A percentile compares a stretch with the other conserved stretches of the same genome.
phyloP scores from a whole-genome alignment of 495 filamentous ascomycete genomes.

The Talaromyces trachyspermus region DNA sequence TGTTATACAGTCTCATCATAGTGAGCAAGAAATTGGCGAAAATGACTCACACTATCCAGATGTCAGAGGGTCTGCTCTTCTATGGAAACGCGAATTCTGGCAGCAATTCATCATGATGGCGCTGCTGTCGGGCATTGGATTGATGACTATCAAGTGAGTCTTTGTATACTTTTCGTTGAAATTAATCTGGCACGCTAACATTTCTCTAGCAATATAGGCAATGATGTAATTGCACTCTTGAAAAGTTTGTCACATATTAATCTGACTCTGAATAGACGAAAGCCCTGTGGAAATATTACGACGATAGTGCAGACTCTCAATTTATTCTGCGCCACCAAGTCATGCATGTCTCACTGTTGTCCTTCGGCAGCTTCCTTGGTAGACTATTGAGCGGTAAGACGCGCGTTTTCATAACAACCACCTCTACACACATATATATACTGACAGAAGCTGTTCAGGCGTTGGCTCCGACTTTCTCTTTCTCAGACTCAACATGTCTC shows the following conservation, averaged over 20 bases:
- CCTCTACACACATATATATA: neutral
- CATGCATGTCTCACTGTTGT: constrained; percentile 89
- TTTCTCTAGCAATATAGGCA: constrained; percentile 80
- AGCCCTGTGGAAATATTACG: constrained; percentile 75
- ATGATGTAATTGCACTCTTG: constrained; percentile 52
- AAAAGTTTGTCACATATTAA: neutral
- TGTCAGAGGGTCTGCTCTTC: constrained; percentile 77
- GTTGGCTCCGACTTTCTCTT: constrained; percentile 86
- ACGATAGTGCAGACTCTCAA: constrained; percentile 59
- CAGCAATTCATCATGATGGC: constrained; percentile 79
- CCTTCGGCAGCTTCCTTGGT: constrained; percentile 74
- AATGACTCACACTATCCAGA: constrained; percentile 65
- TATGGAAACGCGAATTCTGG: constrained; percentile 80
- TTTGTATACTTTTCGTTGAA: neutral
- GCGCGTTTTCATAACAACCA: too few species aligned
- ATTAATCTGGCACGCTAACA: constrained; percentile 25
- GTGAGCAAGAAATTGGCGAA: constrained; percentile 23
- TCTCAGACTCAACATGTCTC: constrained; percentile 67
- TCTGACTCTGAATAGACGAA: constrained; percentile 33
- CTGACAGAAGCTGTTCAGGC: constrained; percentile 34
- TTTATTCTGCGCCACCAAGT: constrained; percentile 81
- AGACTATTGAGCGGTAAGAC: constrained; percentile 64
- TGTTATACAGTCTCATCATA: constrained; percentile 28
- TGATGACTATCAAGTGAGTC: constrained; percentile 98
- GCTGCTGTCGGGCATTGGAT: constrained; percentile 79